A percentile compares a stretch with the other conserved stretches of the same genome.
Conservation (phyloP, 2,329 filamentous ascomycete genomes). For the Colletotrichum zoysiae region DNA sequence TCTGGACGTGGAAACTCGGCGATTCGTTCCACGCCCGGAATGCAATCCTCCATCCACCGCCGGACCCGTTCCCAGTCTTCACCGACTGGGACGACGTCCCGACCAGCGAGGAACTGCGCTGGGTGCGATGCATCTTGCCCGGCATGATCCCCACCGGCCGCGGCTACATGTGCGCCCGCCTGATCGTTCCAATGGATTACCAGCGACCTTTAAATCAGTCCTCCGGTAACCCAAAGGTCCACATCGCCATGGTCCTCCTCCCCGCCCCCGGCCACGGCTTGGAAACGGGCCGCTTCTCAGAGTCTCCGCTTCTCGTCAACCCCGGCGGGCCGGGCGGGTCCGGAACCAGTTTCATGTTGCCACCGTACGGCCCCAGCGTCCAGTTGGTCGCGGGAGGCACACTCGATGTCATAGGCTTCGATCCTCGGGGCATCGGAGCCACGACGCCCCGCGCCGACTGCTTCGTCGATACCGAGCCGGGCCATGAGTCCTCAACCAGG, state of each 20-base stretch:
- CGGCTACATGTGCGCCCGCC: constrained; percentile 55
- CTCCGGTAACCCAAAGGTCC: constrained; percentile 51
- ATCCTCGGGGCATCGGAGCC: constrained; percentile 59
- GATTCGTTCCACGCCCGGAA: constrained; percentile 19
- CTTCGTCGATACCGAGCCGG: constrained; percentile 44
- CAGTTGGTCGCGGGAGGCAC: constrained; percentile 55
- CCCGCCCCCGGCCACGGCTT: constrained; percentile 49
- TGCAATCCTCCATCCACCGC: constrained; percentile 1
- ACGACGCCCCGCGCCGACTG: constrained; percentile 57
- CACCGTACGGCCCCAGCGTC: constrained; percentile 46
- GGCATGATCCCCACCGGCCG: constrained; percentile 42
- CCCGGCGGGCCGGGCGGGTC: constrained; percentile 62
- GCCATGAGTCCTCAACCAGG: constrained; percentile 22
- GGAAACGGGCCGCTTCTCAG: constrained; percentile 49
- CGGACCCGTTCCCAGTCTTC: constrained; percentile 21
- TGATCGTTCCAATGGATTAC: constrained; percentile 63
- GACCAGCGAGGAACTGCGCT: constrained; percentile 59
- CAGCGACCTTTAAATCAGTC: constrained; percentile 54
- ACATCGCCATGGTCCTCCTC: constrained; percentile 53
- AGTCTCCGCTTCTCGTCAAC: constrained; percentile 58
- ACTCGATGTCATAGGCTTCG: constrained; percentile 61
- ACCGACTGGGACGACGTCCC: constrained; percentile 52
- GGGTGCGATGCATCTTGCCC: constrained; percentile 56
- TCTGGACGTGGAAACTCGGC: constrained; percentile 32
- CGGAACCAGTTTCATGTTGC: constrained; percentile 50